phyloP scores from a whole-genome alignment of 1,139 yeast species.

The Taiozyma onychis region DNA sequence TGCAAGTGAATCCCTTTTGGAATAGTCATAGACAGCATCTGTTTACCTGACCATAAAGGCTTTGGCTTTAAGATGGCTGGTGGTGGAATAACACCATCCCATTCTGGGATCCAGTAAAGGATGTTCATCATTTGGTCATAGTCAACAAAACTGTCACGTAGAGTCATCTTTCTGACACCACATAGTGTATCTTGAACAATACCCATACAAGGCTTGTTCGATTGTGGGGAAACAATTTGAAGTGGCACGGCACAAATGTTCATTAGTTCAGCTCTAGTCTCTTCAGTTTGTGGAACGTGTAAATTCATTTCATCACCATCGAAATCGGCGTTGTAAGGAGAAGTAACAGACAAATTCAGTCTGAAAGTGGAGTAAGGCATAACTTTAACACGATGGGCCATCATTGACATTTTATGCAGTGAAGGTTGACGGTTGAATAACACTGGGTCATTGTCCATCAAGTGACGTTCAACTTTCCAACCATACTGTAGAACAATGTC shows the following conservation, averaged over 20 bases:
- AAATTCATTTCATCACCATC: conserved; percentile 99
- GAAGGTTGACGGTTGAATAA: conserved; percentile 99
- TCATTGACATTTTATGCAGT: conserved; percentile 98
- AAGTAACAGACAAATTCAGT: conserved; percentile 91
- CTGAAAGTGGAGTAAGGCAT: conserved; percentile 99
- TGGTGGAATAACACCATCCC: conserved; percentile 99
- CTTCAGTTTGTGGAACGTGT: conserved; percentile 98
- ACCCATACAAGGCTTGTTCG: conserved; percentile 99
- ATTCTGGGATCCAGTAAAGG: conserved; percentile 94
- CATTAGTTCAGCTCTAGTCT: conserved; percentile 92
- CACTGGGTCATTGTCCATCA: conserved; percentile 96
- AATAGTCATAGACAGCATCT: conserved; percentile 84
- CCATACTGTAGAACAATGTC: conserved; percentile 97
- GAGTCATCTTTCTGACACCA: conserved; percentile 94
- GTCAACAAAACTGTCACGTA: conserved; percentile 83
- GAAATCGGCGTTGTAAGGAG: conserved; percentile 99
- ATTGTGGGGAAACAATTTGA: conserved; percentile 97
- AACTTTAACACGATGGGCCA: conserved; percentile 99
- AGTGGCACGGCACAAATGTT: conserved; percentile 96
- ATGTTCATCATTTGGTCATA: conserved; percentile 95
- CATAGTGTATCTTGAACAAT: conserved; percentile 97
- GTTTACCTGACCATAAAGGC: conserved; percentile 98
- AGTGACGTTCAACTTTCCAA: conserved; percentile 98
- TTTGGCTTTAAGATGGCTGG: conserved; percentile 94
- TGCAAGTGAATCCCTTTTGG: conserved; percentile 95